Conservation (phyloP, 73 alveolate species). For the Durusdinium trenchii region DNA sequence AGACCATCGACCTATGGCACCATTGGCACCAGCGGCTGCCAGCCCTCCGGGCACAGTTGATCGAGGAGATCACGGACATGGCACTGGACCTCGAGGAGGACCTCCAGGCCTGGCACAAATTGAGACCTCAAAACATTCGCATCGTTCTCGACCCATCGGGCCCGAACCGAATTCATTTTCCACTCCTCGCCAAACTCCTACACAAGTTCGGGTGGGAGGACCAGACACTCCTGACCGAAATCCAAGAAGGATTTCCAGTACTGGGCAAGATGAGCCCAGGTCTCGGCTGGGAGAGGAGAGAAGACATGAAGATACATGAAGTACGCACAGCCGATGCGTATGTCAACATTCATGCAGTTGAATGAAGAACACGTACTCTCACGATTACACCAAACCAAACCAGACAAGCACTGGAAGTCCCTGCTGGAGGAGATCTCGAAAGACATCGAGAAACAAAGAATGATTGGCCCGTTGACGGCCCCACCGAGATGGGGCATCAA, state of each 20-base stretch:
- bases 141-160: not conserved
- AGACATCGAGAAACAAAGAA: not conserved
- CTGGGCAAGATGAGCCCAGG: not conserved
- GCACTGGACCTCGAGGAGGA: not conserved
- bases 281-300: not conserved
- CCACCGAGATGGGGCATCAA: not conserved
- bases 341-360: no score
- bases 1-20: not conserved
- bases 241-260: not conserved
- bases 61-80: not conserved
- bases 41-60: not conserved
- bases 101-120: not conserved
- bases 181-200: not conserved
- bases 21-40: not conserved
- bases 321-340: not conserved
- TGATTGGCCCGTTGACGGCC: slow-evolving; percentile 3
- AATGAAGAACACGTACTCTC: not conserved
- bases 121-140: not conserved
- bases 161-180: not conserved
- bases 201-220: not conserved
- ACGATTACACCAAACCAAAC: not conserved
- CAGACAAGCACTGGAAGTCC: not conserved
- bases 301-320: not conserved
- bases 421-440: not conserved
- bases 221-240: not conserved